Percentiles rank a stretch among this genome's conserved stretches.
These are phyloP conservation scores for Eleusine indica DNA, from an alignment of 176 grass and related monocot genomes.

Conservation along the genomic window DNA sequence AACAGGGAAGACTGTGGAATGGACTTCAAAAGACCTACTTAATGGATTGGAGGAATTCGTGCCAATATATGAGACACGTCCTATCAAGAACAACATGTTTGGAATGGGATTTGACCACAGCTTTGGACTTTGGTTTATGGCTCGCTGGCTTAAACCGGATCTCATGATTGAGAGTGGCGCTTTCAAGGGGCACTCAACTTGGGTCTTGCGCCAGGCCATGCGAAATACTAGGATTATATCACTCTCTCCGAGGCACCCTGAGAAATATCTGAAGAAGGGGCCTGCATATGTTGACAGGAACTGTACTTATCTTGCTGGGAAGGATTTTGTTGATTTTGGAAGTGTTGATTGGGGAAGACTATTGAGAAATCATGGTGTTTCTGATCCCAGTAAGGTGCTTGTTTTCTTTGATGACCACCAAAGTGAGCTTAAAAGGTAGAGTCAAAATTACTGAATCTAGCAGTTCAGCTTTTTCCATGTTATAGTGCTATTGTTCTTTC, in stretches of 20 bases:
- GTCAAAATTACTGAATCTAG: neutral
- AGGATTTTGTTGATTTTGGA: slow-evolving; percentile 87
- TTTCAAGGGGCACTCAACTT: slow-evolving; percentile 91
- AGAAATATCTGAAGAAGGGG: slow-evolving; percentile 88
- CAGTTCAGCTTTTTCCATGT: neutral
- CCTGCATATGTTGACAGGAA: slow-evolving; percentile 92
- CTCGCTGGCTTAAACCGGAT: slow-evolving; percentile 81
- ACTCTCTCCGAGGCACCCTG: slow-evolving; percentile 77
- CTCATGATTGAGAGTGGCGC: slow-evolving; percentile 96
- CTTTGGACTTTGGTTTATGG: slow-evolving; percentile 97
- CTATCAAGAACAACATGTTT: slow-evolving; percentile 90
- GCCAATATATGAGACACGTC: slow-evolving; percentile 79
- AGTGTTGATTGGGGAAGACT: slow-evolving; percentile 70
- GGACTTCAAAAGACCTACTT: slow-evolving; percentile 72
- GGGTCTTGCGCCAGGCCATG: slow-evolving; percentile 89
- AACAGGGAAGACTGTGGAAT: slow-evolving; percentile 65
- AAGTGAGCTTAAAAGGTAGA: slow-evolving; percentile 82
- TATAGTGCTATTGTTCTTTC: neutral
- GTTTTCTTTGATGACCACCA: slow-evolving; percentile 98
- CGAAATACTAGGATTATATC: slow-evolving; percentile 73
- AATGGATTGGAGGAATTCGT: slow-evolving; percentile 84
- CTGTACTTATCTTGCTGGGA: slow-evolving; percentile 88
- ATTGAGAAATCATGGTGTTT: slow-evolving; percentile 72
- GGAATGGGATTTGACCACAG: slow-evolving; percentile 96
- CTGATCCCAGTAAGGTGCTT: slow-evolving; percentile 74